Evolutionary conservation across 1,139 yeast genomes (phyloP), one percentile per base, ranked within the genome.

Genomic region (Sugiyamaella japonica): DNA sequence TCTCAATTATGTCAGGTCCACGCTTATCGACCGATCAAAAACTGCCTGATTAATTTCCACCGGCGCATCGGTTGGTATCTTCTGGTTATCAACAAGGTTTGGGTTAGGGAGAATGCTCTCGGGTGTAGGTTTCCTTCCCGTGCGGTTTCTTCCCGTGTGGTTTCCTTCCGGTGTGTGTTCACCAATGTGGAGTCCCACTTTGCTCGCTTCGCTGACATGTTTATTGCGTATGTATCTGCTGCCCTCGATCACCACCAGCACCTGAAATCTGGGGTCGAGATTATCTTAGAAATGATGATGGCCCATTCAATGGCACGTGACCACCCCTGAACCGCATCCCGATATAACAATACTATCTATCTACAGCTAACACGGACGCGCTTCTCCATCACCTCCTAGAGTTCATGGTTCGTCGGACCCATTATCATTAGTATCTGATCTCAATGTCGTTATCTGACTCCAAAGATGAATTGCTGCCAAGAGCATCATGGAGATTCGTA

Each of bases 11-110:
- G 38, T 3, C 38, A 34, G 16, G 38, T n/a, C n/a, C 16, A 31
- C 25, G 25, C 3, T 20, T 20, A 20, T 20, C 25, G 25, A 20
- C 25, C 25, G 25, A 20, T 20, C 25, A 20, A 20, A 20, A 20
- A 20, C 6, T 20, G 6, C 6, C 25, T 20, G 25, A 6, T 20
- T 20, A 20, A 20, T 20, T 20, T 20, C 25, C 25, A 20, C 25
- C 25, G 25, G 25, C 25, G 25, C 25, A 20, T 20, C 25, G 25
- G 25, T 20, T 20, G 25, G 6, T 20, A 20, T 20, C 25, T 20
- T 20, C 25, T 20, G 32, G 44, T 23, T 40, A 40, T 40, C 44
- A 25, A 40, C 20, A 40, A 38, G 28, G 28, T 38, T 40, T 23
- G 25, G 44, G 44, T 23, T 25, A 20, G 32, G 32, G 29, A 15